Conservation (phyloP, 129 eudicot species). For the Chrysanthemum makinoi region DNA sequence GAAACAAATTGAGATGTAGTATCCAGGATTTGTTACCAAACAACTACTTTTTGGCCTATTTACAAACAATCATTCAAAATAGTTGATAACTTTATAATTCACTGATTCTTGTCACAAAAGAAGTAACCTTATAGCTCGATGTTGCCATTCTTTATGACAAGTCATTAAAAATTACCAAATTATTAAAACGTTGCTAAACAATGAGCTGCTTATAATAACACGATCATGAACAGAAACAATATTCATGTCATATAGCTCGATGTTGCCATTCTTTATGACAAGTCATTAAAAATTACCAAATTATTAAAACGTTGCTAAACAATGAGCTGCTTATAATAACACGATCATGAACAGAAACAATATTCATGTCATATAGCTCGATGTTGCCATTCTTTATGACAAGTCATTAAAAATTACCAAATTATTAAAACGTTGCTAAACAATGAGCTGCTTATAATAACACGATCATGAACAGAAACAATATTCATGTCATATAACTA, state of each 20-base stretch:
- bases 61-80: not conserved
- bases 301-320: no score
- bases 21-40: not conserved
- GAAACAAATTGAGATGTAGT: not conserved
- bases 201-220: not conserved
- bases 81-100: no score
- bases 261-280: no score
- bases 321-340: no score
- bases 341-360: no score
- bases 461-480: no score
- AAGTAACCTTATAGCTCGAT: not conserved
- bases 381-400: no score
- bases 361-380: no score
- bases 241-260: not conserved
- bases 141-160: not conserved
- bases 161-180: not conserved
- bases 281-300: no score
- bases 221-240: not conserved
- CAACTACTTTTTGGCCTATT: not conserved
- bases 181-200: not conserved
- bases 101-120: not conserved
- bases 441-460: no score
- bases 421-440: no score
- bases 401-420: no score
- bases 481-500: conserved; percentile 5